phyloP scores from a whole-genome alignment of 148 eudicot species.

The Dysphania ambrosioides region DNA sequence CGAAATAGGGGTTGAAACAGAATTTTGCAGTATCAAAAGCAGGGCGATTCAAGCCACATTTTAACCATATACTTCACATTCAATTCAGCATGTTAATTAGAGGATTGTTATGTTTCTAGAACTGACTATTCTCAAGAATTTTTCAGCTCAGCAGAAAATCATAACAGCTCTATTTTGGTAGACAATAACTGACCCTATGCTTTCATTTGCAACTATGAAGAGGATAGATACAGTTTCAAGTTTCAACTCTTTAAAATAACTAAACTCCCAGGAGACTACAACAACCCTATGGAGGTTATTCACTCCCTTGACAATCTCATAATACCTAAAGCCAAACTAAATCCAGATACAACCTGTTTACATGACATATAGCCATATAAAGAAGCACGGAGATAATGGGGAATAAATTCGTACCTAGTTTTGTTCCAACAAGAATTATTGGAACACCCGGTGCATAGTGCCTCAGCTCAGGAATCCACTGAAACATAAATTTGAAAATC shows the following conservation, averaged over 20 bases:
- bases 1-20: background rate
- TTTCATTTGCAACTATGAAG: background rate
- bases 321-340: background rate
- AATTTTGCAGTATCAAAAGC: background rate
- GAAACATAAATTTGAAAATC: constrained; percentile 25
- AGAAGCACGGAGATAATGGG: background rate
- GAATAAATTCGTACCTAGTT: constrained; percentile 49
- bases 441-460: constrained; percentile 93
- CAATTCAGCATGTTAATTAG: background rate
- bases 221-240: background rate
- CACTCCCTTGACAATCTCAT: background rate
- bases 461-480: constrained; percentile 90
- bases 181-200: background rate
- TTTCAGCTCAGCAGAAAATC: background rate
- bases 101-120: background rate
- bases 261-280: background rate
- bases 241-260: too few species aligned
- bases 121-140: background rate
- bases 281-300: background rate
- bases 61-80: too few species aligned
- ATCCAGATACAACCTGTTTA: background rate
- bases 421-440: constrained; percentile 81
- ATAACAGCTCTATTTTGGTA: background rate
- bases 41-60: background rate
- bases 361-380: background rate